phyloP scores from a whole-genome alignment of 1,284 basidiomycete genomes.

The Apiotrichum montevideense region DNA sequence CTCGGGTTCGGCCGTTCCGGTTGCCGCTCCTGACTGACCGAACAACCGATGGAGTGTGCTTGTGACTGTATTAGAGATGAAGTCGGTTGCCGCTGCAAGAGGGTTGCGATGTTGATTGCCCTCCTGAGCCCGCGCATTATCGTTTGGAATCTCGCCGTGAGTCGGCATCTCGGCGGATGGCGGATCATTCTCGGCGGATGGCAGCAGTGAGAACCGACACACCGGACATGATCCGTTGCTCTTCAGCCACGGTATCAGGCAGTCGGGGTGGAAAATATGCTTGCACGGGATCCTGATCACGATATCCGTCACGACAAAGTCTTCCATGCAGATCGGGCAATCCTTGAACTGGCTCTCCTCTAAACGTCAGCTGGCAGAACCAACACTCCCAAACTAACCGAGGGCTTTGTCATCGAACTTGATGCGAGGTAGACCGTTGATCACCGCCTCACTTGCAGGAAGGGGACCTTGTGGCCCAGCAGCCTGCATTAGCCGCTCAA shows the following conservation, averaged over 20 bases:
- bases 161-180: too few relatives aligned
- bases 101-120: not conserved
- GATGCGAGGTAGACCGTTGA: slow-evolving; percentile 40
- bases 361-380: slow-evolving; percentile 8
- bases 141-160: too few relatives aligned
- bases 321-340: slow-evolving; percentile 45
- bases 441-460: slow-evolving; percentile 40
- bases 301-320: slow-evolving; percentile 37
- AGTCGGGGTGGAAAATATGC: slow-evolving; percentile 46
- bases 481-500: slow-evolving; percentile 44
- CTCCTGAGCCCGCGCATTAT: not conserved
- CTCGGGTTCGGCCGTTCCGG: too few relatives aligned
- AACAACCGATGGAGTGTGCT: slow-evolving; percentile 34
- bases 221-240: slow-evolving; percentile 46
- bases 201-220: slow-evolving; percentile 44
- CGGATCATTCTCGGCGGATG: too few relatives aligned
- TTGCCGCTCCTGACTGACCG: slow-evolving; percentile 27
- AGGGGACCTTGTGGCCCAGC: slow-evolving; percentile 43
- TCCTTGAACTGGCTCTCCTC: slow-evolving; percentile 39
- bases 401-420: slow-evolving; percentile 35
- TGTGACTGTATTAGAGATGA: slow-evolving; percentile 30
- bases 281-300: slow-evolving; percentile 40
- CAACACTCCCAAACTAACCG: slow-evolving; percentile 21
- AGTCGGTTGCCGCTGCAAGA: slow-evolving; percentile 10
- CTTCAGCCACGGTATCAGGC: slow-evolving; percentile 44